Conservation (phyloP, 306 rosid species). For the Urtica urens region DNA sequence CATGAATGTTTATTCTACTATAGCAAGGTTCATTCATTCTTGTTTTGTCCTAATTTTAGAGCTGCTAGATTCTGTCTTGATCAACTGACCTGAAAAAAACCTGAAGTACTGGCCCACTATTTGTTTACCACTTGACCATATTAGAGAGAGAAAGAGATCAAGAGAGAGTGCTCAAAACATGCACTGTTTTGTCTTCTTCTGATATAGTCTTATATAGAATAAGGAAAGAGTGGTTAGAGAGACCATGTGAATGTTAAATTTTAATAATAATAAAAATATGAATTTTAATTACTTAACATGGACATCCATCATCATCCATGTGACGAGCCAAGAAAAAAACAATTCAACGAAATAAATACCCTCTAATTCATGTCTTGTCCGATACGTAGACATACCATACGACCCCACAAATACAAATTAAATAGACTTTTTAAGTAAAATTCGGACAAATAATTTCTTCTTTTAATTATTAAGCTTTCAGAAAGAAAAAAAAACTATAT, state of each 20-base stretch:
- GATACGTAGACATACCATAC: not conserved
- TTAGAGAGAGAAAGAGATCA: not conserved
- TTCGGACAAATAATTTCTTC: not conserved
- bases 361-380: slow-evolving; percentile 5
- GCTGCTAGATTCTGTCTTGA: slow-evolving; percentile 11
- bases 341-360: not conserved
- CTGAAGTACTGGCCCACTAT: not conserved
- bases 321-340: slow-evolving; percentile 6
- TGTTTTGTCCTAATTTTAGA: not conserved
- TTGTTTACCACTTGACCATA: not conserved
- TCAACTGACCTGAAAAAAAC: not conserved
- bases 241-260: slow-evolving; percentile 6
- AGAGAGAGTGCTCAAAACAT: slow-evolving; percentile 1
- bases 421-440: not conserved
- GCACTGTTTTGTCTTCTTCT: not conserved
- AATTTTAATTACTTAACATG: not conserved
- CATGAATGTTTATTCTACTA: not conserved
- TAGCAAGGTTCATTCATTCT: slow-evolving; percentile 1
- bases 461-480: not conserved
- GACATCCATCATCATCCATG: slow-evolving; percentile 26
- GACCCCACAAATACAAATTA: not conserved
- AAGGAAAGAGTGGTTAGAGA: not conserved
- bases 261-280: too few species aligned
- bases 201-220: not conserved
- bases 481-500: not conserved